These are phyloP conservation scores for Cercospora janseana DNA, from an alignment of 2,329 filamentous ascomycete genomes.

Conservation along the genomic window DNA sequence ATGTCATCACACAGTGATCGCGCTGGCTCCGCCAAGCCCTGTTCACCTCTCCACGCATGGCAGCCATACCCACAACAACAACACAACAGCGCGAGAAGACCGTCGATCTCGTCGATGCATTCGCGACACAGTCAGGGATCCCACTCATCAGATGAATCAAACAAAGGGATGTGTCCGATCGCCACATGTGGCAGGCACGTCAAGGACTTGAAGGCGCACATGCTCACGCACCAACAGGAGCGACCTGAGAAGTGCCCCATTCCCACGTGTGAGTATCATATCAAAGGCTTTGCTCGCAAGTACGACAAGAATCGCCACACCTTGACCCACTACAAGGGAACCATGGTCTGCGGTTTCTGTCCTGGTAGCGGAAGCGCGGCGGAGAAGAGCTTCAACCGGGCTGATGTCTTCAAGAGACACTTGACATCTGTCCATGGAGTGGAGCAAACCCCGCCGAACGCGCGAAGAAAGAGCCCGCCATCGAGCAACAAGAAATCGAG, in stretches of 20 bases:
- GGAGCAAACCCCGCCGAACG: conserved; percentile 89
- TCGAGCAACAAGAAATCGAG: conserved; percentile 61
- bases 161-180: conserved; percentile 73
- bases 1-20: conserved; percentile 48
- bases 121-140: conserved; percentile 58
- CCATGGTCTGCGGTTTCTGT: conserved; percentile 95
- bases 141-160: conserved; percentile 44
- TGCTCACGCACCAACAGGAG: conserved; percentile 89
- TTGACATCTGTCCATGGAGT: conserved; percentile 87
- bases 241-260: conserved; percentile 94
- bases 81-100: conserved; percentile 52
- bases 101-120: conserved; percentile 68
- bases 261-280: conserved; percentile 84
- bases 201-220: conserved; percentile 90
- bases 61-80: conserved; percentile 46
- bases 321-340: conserved; percentile 93
- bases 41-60: conserved; percentile 60
- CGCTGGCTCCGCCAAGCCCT: conserved; percentile 40
- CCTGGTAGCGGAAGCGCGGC: conserved; percentile 82
- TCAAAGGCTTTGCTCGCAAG: conserved; percentile 89
- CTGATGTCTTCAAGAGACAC: conserved; percentile 94
- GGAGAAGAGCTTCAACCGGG: conserved; percentile 93
- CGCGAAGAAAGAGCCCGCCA: conserved; percentile 67
- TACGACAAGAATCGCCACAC: conserved; percentile 97
- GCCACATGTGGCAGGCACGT: conserved; percentile 81